Evolutionary conservation across 1,284 basidiomycete species (phyloP).

Genomic region (Fomitopsis pinicola): DNA sequence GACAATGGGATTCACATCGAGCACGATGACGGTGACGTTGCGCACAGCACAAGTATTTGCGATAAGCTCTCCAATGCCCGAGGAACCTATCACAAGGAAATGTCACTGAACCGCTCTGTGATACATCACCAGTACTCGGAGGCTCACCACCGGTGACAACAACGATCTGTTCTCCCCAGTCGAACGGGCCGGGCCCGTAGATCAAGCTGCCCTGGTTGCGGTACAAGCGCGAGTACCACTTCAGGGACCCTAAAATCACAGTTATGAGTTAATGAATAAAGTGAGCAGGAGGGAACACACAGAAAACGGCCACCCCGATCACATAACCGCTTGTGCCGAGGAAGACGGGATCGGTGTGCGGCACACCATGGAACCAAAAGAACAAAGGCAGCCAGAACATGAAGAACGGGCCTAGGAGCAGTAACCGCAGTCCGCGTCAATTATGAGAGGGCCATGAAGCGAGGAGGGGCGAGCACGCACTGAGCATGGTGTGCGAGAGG

Average conservation of each 20-base stretch:
- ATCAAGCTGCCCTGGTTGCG: slow-evolving; percentile 67
- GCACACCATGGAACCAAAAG: slow-evolving; percentile 64
- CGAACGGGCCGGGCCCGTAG: slow-evolving; percentile 53
- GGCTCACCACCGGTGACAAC: slow-evolving; percentile 81
- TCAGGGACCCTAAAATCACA: slow-evolving; percentile 50
- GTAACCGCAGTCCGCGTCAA: neutral
- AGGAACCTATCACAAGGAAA: slow-evolving; percentile 54
- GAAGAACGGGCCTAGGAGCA: slow-evolving; percentile 70
- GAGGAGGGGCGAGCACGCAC: slow-evolving; percentile 36
- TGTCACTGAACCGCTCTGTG: neutral
- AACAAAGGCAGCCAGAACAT: slow-evolving; percentile 73
- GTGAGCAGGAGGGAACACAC: slow-evolving; percentile 40
- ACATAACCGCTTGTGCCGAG: slow-evolving; percentile 50
- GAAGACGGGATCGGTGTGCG: slow-evolving; percentile 47
- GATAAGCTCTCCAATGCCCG: slow-evolving; percentile 84
- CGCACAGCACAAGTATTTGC: slow-evolving; percentile 80
- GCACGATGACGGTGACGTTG: slow-evolving; percentile 79
- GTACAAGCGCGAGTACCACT: slow-evolving; percentile 68
- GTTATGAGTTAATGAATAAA: neutral
- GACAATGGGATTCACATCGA: slow-evolving; percentile 75
- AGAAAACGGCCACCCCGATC: slow-evolving; percentile 52
- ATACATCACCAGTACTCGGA: neutral
- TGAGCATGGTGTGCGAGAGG: slow-evolving; percentile 71
- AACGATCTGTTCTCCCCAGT: slow-evolving; percentile 85
- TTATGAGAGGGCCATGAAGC: neutral